Percentiles rank a stretch among this genome's conserved stretches.
Evolutionary conservation across 495 filamentous ascomycete genomes (phyloP).

Genomic region (Platismatia glauca): DNA sequence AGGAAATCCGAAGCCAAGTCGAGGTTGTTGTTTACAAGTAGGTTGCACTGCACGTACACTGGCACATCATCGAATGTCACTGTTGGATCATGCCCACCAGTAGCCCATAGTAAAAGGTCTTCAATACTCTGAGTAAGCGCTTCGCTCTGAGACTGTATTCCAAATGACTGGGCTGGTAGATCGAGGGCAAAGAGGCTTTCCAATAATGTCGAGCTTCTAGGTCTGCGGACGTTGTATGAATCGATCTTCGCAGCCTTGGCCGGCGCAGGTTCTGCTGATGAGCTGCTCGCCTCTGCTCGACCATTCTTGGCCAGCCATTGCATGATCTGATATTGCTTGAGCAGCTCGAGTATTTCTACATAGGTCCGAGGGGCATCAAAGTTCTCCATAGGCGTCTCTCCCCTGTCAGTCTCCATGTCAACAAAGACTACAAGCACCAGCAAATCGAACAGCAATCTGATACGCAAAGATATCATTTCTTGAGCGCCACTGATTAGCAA

Average conservation of each 20-base stretch:
- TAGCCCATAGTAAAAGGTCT: constrained; percentile 43
- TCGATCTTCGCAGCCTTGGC: background rate
- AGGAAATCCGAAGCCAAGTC: constrained; percentile 70
- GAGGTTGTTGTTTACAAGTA: constrained; percentile 58
- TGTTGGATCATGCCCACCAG: constrained; percentile 31
- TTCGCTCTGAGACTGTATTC: constrained; percentile 38
- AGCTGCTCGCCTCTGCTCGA: constrained; percentile 26
- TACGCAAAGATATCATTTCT: constrained; percentile 62
- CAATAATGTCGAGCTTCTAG: constrained; percentile 32
- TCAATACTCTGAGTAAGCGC: constrained; percentile 40
- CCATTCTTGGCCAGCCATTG: constrained; percentile 65
- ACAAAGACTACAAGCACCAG: constrained; percentile 75
- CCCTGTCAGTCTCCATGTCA: constrained; percentile 63
- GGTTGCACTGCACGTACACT: constrained; percentile 56
- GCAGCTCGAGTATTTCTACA: constrained; percentile 50
- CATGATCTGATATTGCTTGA: constrained; percentile 69
- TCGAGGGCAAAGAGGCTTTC: constrained; percentile 42
- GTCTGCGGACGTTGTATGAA: background rate
- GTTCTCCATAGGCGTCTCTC: constrained; percentile 50
- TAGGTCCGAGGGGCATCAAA: constrained; percentile 65
- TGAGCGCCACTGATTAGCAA: constrained; percentile 65
- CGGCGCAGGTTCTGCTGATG: background rate
- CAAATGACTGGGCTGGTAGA: constrained; percentile 38
- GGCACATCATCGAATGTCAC: constrained; percentile 40
- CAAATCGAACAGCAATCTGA: constrained; percentile 67